phyloP scores from a whole-genome alignment of 2,329 filamentous ascomycete species.

The Atkinsonella texensis region DNA sequence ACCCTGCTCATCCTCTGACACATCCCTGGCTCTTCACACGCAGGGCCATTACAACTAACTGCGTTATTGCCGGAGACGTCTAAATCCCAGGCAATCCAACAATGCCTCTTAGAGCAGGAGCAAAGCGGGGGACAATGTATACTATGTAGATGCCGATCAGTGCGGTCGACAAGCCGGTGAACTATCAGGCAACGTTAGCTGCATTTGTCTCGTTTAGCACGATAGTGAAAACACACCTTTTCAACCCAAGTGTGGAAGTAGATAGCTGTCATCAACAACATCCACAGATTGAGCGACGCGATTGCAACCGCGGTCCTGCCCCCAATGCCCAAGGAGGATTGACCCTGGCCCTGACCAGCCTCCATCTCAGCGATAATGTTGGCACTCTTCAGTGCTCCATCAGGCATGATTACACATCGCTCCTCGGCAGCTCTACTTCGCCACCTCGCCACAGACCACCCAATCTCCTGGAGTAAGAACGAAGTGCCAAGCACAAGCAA shows the following conservation, averaged over 20 bases:
- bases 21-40: too few species aligned
- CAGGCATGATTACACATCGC: slow-evolving; percentile 50
- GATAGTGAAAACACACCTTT: slow-evolving; percentile 49
- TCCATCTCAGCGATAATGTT: slow-evolving; percentile 30
- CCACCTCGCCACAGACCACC: slow-evolving; percentile 41
- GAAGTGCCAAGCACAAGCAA: slow-evolving; percentile 74
- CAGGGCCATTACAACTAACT: background rate
- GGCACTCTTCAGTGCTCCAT: slow-evolving; percentile 53
- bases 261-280: slow-evolving; percentile 96
- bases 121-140: slow-evolving; percentile 39
- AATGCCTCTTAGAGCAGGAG: slow-evolving; percentile 32
- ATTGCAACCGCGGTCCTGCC: slow-evolving; percentile 50
- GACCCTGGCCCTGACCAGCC: slow-evolving; percentile 13
- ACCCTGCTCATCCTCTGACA: too few species aligned
- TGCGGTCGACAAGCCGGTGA: slow-evolving; percentile 42
- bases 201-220: background rate
- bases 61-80: background rate
- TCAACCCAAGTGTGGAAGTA: slow-evolving; percentile 99
- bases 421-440: slow-evolving; percentile 40
- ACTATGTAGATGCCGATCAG: slow-evolving; percentile 33
- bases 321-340: slow-evolving; percentile 29
- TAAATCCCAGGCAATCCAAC: slow-evolving; percentile 35
- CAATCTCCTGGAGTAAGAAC: slow-evolving; percentile 71
- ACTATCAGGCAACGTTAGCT: slow-evolving; percentile 21
- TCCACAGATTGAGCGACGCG: slow-evolving; percentile 71